Evolutionary conservation across 805 yeast species (phyloP), one percentile per base, ranked within the genome.

Genomic region (Monosporozyma siamensis): DNA sequence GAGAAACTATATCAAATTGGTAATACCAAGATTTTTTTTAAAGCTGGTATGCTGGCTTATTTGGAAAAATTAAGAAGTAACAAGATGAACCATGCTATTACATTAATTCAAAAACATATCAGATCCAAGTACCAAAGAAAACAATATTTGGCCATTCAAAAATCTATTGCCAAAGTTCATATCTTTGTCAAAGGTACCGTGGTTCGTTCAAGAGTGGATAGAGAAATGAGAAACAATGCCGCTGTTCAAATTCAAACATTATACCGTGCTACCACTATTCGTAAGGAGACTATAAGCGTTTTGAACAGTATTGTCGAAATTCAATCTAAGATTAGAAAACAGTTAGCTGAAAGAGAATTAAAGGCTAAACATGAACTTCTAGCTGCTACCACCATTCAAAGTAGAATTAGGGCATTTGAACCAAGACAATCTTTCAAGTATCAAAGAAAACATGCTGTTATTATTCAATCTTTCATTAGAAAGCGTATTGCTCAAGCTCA

Each of bases 21-120:
- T 67, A 78, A 85, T 58, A 83, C 95, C 34, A 90, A 90, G 67
- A 87, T 90, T 44, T 90, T 90, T 68, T 86, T 90, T 69, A 82
- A 95, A 56, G 96, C 97, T 24, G 98, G 98, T 59, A 84, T 90
- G 82, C 71, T 90, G 61, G 97, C 97, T 4, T 79, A 78, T 48
- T 71, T 90, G 53, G 98, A 90, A 65, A 86, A 86, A 53, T 66
- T 82, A 56, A 78, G 97, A 63, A 68, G 88, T 25, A 84, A 82
- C 48, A 85, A 88, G 55, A 74, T 88, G 51, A 75, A 75, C 56
- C 73, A 68, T 41, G 80, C 95, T 37, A 96, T 96, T 4, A 80
- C 78, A 12, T 66, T 82, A 65, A 82, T 90, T 51, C 97, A 92
- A 67, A 87, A 86, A 72, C 75, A 82, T 54, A 68, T 89, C 59